Conservation (phyloP, 2,329 filamentous ascomycete species). For the Fusarium kyushuense region DNA sequence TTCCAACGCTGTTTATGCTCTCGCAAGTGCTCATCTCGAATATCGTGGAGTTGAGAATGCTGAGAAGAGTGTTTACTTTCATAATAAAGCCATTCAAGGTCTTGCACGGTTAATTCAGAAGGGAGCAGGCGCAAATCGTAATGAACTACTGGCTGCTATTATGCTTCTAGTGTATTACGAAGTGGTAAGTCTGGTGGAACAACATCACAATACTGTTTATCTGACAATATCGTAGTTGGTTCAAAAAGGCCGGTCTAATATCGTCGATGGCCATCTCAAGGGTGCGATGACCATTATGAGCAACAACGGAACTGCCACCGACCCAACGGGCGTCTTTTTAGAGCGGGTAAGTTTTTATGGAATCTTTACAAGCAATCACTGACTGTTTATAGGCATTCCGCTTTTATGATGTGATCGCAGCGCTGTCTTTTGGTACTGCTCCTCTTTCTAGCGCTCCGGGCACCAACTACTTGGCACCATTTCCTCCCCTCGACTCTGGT, state of each 20-base stretch:
- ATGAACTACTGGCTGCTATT: conserved; percentile 70
- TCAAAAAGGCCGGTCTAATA: conserved; percentile 68
- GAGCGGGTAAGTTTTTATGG: conserved; percentile 62
- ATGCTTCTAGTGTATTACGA: conserved; percentile 74
- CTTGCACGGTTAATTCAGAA: conserved; percentile 68
- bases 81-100: conserved; percentile 70
- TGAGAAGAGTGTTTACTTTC: conserved; percentile 70
- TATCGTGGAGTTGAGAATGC: conserved; percentile 66
- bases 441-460: conserved; percentile 65
- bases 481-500: conserved; percentile 60
- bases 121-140: conserved; percentile 62
- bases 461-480: conserved; percentile 59
- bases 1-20: conserved; percentile 85
- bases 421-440: conserved; percentile 69
- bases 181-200: conserved; percentile 63
- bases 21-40: conserved; percentile 86
- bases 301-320: conserved; percentile 58
- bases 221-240: conserved; percentile 62
- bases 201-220: neutral
- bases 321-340: conserved; percentile 68
- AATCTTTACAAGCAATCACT: neutral
- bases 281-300: conserved; percentile 72
- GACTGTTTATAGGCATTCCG: conserved; percentile 65
- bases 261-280: conserved; percentile 71
- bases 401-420: conserved; percentile 74